A percentile compares a stretch with the other conserved stretches of the same genome.
phyloP scores from a whole-genome alignment of 192 early-diverging fungal genomes.

The Mortierella alpina region DNA sequence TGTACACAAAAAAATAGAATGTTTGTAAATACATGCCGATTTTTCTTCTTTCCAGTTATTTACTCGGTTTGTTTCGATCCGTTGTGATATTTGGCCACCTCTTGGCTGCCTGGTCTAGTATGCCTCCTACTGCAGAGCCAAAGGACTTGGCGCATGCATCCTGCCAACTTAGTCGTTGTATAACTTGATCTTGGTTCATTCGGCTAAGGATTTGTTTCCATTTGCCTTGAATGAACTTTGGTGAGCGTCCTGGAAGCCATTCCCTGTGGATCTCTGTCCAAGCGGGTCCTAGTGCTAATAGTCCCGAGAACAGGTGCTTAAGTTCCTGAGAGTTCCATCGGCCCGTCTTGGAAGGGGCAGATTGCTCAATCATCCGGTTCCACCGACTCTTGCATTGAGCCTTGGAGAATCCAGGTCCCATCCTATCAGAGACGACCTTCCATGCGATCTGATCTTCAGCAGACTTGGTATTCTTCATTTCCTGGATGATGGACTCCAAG shows the following conservation, averaged over 20 bases:
- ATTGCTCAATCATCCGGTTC: slow-evolving; percentile 5
- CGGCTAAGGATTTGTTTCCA: slow-evolving; percentile 11
- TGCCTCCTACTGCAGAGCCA: neutral
- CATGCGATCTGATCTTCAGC: slow-evolving; percentile 1
- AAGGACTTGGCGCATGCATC: neutral
- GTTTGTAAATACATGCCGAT: neutral
- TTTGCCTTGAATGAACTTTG: slow-evolving; percentile 33
- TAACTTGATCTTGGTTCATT: slow-evolving; percentile 6
- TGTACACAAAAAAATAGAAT: neutral
- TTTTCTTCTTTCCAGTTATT: slow-evolving; percentile 2
- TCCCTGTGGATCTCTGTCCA: slow-evolving; percentile 19
- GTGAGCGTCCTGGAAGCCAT: slow-evolving; percentile 17
- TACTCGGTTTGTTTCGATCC: neutral
- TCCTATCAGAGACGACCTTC: slow-evolving; percentile 5
- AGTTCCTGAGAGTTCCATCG: slow-evolving; percentile 20
- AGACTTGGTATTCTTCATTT: neutral
- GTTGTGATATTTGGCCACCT: slow-evolving; percentile 5
- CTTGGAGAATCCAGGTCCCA: slow-evolving; percentile 15
- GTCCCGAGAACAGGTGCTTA: slow-evolving; percentile 8
- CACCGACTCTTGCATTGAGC: slow-evolving; percentile 28
- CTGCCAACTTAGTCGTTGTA: slow-evolving; percentile 9
- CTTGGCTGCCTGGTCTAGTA: neutral
- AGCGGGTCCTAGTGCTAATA: neutral
- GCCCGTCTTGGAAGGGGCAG: neutral
- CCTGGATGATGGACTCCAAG: slow-evolving; percentile 6